These are phyloP conservation scores for Crassisporium funariophilum DNA, from an alignment of 768 basidiomycete genomes.

Conservation along the genomic window DNA sequence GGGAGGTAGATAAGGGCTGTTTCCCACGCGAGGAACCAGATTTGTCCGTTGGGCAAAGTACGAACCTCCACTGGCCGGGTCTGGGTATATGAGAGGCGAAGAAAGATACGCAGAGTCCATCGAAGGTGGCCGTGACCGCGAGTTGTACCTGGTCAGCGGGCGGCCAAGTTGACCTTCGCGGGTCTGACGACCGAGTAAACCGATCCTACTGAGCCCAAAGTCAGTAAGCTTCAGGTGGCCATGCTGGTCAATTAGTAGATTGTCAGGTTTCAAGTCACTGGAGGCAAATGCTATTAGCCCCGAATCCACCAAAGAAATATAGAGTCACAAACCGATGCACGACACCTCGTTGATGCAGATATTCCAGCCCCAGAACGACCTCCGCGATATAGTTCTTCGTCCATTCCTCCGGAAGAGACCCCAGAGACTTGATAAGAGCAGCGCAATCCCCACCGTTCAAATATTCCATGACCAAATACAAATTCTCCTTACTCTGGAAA, in stretches of 20 bases:
- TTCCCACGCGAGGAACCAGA: constrained; percentile 57
- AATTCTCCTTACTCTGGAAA: constrained; percentile 98
- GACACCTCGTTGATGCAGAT: constrained; percentile 92
- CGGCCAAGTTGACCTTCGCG: constrained; percentile 61
- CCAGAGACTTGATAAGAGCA: constrained; percentile 94
- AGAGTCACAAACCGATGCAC: constrained; percentile 82
- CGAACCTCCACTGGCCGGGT: constrained; percentile 64
- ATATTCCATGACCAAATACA: constrained; percentile 99
- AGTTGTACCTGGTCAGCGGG: constrained; percentile 55
- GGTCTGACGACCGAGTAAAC: constrained; percentile 96
- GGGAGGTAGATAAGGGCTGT: constrained; percentile 66
- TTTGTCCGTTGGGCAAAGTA: constrained; percentile 76
- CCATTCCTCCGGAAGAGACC: constrained; percentile 94
- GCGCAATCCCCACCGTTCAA: constrained; percentile 98
- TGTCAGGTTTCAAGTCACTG: constrained; percentile 98
- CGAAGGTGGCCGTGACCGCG: constrained; percentile 80
- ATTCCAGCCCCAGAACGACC: constrained; percentile 92
- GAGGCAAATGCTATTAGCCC: too few relatives aligned
- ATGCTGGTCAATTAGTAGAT: constrained; percentile 93
- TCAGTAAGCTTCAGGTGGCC: constrained; percentile 98
- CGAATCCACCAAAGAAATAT: constrained; percentile 9
- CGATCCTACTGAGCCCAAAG: constrained; percentile 95
- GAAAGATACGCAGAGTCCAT: constrained; percentile 79
- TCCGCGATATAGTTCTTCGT: constrained; percentile 95
- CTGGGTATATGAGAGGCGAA: constrained; percentile 69